Evolutionary conservation across 305 asterid genomes (phyloP).

Genomic region (Fraxinus velutina): DNA sequence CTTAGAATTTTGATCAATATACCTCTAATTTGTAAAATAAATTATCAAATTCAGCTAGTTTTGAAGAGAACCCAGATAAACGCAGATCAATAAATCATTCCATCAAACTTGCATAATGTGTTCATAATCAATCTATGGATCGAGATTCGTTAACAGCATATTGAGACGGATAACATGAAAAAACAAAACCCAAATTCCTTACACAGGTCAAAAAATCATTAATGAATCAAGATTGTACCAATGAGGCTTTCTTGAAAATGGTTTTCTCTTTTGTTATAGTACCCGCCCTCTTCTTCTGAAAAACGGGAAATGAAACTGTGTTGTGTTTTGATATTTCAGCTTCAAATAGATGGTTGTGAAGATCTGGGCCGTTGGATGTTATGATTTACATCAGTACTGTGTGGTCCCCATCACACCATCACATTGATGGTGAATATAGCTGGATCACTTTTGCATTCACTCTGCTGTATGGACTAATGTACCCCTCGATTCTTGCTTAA

Average conservation of each 20-base stretch:
- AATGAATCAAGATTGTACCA: slow-evolving; percentile 17
- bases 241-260: slow-evolving; percentile 3
- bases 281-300: slow-evolving; percentile 50
- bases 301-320: slow-evolving; percentile 24
- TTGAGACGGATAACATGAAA: not conserved
- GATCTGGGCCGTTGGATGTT: slow-evolving; percentile 25
- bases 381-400: slow-evolving; percentile 22
- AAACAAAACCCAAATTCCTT: not conserved
- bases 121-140: slow-evolving; percentile 1
- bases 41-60: not conserved
- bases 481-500: slow-evolving; percentile 27
- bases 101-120: not conserved
- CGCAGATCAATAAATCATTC: slow-evolving; percentile 10
- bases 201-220: not conserved
- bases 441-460: slow-evolving; percentile 28
- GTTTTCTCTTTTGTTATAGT: not conserved
- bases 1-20: not conserved
- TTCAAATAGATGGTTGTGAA: slow-evolving; percentile 23
- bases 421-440: slow-evolving; percentile 34
- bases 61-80: slow-evolving; percentile 19
- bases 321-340: not conserved
- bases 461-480: slow-evolving; percentile 26
- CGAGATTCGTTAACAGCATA: not conserved
- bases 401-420: slow-evolving; percentile 56
- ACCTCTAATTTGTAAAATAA: not conserved